Evolutionary conservation across 129 eudicot genomes (phyloP).

Genomic region (Rutidosis leptorrhynchoides): DNA sequence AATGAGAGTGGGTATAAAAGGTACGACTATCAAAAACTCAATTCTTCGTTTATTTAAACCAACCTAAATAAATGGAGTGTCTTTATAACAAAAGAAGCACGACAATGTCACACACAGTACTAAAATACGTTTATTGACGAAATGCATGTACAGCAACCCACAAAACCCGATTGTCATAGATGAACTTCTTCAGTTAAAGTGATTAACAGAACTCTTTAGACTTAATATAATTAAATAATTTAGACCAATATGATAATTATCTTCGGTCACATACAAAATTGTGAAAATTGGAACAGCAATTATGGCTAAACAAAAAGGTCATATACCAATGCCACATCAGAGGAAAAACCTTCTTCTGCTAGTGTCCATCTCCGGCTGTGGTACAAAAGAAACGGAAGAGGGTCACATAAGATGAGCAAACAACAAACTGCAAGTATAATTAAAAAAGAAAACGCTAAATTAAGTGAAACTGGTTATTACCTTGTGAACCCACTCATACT

Average conservation of each 20-base stretch:
- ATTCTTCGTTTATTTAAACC: not conserved
- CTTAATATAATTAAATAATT: not conserved
- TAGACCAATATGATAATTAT: not conserved
- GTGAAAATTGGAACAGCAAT: not conserved
- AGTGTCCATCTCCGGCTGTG: conserved; percentile 95
- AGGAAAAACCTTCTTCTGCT: conserved; percentile 96
- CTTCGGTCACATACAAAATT: conserved; percentile 3
- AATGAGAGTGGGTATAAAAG: not conserved
- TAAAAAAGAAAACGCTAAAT: not conserved
- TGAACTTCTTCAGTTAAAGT: not conserved
- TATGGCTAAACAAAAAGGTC: conserved; percentile 6
- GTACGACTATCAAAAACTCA: not conserved
- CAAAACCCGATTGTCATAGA: not conserved
- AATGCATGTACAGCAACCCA: not conserved
- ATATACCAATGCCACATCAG: conserved; percentile 30
- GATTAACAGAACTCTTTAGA: not conserved
- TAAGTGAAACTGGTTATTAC: conserved; percentile 32
- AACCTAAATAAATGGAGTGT: not conserved
- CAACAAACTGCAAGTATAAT: not conserved
- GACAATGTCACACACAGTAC: not conserved
- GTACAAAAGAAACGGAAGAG: not conserved
- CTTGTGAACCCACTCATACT: conserved; percentile 96
- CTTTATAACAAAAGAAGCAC: not conserved
- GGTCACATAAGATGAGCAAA: not conserved
- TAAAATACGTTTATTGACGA: no score